Conservation (phyloP, 108 stramenopile species). For the Aurantiochytrium sp. region DNA sequence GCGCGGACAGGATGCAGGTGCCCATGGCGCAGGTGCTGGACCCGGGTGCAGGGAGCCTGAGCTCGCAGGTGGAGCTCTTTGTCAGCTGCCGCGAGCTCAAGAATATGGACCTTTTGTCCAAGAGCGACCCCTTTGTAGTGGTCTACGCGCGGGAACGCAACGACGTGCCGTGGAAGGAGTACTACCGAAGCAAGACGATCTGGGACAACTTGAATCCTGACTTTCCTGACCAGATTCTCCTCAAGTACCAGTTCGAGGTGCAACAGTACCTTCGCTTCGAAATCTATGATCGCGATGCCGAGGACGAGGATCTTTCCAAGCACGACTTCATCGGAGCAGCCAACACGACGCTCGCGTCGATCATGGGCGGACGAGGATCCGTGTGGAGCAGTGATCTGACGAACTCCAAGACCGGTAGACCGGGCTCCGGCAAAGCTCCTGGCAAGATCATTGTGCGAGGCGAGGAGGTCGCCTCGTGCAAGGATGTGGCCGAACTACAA, state of each 20-base stretch:
- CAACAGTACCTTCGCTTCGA: background rate
- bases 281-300: background rate
- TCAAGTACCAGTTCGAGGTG: background rate
- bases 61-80: constrained; percentile 10
- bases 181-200: background rate
- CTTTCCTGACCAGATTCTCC: background rate
- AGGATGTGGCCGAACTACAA: background rate
- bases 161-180: background rate
- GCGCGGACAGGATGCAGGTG: background rate
- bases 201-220: background rate
- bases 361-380: background rate
- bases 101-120: background rate
- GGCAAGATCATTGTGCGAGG: background rate
- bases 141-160: background rate
- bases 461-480: background rate
- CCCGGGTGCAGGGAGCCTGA: background rate
- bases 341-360: background rate
- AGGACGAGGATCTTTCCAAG: background rate
- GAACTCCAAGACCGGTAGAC: background rate
- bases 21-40: background rate
- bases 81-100: background rate
- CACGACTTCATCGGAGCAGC: background rate
- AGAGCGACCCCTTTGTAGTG: constrained; percentile 13
- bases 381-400: background rate
- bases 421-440: background rate